Evolutionary conservation across 2,329 filamentous ascomycete genomes (phyloP).

Genomic region (Venturiaceae sp.): DNA sequence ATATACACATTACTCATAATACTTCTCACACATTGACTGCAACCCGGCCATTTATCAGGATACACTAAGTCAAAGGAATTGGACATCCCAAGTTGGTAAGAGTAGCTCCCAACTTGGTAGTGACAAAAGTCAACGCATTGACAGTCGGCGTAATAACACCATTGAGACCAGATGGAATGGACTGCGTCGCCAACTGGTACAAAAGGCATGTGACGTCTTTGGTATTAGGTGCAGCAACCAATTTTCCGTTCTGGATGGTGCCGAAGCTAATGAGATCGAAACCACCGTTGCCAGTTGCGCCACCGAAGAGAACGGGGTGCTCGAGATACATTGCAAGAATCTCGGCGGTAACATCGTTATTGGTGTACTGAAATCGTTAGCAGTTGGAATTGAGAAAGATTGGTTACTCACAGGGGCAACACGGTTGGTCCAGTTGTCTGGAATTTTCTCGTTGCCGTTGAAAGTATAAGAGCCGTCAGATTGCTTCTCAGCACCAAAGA

Average conservation of each 20-base stretch:
- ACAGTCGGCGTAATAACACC: slow-evolving; percentile 26
- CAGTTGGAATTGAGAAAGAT: slow-evolving; percentile 13
- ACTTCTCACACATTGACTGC: too few species aligned
- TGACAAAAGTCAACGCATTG: slow-evolving; percentile 20
- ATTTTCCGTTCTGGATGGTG: slow-evolving; percentile 28
- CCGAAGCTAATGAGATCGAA: slow-evolving; percentile 29
- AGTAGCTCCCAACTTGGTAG: slow-evolving; percentile 19
- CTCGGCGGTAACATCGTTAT: slow-evolving; percentile 25
- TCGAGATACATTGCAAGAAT: slow-evolving; percentile 31
- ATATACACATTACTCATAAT: too few species aligned
- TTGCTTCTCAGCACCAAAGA: slow-evolving; percentile 32
- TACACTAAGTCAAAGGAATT: slow-evolving; percentile 18
- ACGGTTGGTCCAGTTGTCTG: slow-evolving; percentile 30
- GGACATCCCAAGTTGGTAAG: slow-evolving; percentile 29
- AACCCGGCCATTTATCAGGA: too few species aligned
- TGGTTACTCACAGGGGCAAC: too few species aligned
- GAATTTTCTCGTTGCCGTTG: slow-evolving; percentile 28
- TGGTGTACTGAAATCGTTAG: slow-evolving; percentile 22
- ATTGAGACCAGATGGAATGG: slow-evolving; percentile 27
- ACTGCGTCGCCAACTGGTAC: slow-evolving; percentile 31
- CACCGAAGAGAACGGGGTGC: slow-evolving; percentile 34
- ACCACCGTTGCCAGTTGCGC: slow-evolving; percentile 27
- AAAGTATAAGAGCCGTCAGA: slow-evolving; percentile 27
- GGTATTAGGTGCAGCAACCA: slow-evolving; percentile 17
- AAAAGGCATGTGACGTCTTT: slow-evolving; percentile 27